phyloP scores from a whole-genome alignment of 495 filamentous ascomycete species.

The Durotheca rogersii region DNA sequence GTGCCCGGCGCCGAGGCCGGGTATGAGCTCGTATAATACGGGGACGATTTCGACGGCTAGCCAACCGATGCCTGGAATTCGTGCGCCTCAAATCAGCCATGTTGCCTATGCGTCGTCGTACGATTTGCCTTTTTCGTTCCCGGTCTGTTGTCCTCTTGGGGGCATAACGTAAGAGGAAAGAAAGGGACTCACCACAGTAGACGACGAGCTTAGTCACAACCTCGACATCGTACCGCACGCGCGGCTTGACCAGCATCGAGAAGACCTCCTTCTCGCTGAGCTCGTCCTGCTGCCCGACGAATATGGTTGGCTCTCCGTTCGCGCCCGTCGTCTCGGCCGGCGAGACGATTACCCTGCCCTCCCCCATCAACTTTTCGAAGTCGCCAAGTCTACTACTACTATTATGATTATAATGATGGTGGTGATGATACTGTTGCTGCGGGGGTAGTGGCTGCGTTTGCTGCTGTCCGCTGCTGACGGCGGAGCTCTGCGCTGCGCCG shows the following conservation, averaged over 20 bases:
- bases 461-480: constrained; percentile 35
- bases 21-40: constrained; percentile 61
- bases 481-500: constrained; percentile 23
- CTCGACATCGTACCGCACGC: constrained; percentile 95
- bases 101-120: background rate
- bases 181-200: constrained; percentile 70
- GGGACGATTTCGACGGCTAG: constrained; percentile 68
- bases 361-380: constrained; percentile 71
- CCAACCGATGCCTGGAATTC: constrained; percentile 64
- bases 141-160: too few relatives aligned
- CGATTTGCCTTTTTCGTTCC: too few relatives aligned
- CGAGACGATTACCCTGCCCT: constrained; percentile 47
- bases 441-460: too few relatives aligned
- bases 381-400: constrained; percentile 50
- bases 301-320: constrained; percentile 34
- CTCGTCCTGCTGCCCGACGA: constrained; percentile 49
- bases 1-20: constrained; percentile 53
- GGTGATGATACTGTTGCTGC: too few relatives aligned
- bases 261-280: constrained; percentile 78
- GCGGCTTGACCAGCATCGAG: constrained; percentile 76
- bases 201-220: constrained; percentile 96
- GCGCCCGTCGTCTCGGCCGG: constrained; percentile 39
- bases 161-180: background rate
- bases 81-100: constrained; percentile 9
- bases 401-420: too few relatives aligned